phyloP scores from a whole-genome alignment of 352 stramenopile species.

The Peronospora belbahrii region DNA sequence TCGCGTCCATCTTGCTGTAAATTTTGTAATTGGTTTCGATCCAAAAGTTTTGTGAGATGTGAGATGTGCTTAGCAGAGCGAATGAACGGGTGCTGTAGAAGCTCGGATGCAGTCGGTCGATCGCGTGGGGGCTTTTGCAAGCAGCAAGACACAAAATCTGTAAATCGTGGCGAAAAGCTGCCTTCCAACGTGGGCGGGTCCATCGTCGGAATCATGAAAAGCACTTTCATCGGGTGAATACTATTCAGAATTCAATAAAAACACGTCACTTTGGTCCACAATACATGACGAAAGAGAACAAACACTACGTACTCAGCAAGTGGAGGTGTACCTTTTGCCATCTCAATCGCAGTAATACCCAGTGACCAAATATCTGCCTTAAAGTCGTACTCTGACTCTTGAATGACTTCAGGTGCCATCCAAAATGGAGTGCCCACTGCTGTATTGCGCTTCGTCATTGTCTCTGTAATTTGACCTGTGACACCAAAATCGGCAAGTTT shows the following conservation, averaged over 20 bases:
- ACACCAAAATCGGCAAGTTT: slow-evolving; percentile 85
- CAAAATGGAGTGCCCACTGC: slow-evolving; percentile 97
- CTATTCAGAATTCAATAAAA: slow-evolving; percentile 38
- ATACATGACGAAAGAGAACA: not conserved
- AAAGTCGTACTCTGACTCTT: slow-evolving; percentile 91
- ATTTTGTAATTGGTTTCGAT: slow-evolving; percentile 32
- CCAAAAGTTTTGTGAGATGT: slow-evolving; percentile 62
- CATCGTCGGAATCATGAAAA: slow-evolving; percentile 98
- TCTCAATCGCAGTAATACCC: slow-evolving; percentile 98
- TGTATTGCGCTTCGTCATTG: slow-evolving; percentile 95
- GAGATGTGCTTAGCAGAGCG: slow-evolving; percentile 56
- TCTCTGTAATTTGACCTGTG: slow-evolving; percentile 93
- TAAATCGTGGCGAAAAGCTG: slow-evolving; percentile 63
- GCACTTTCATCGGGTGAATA: slow-evolving; percentile 96
- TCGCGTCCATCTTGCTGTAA: slow-evolving; percentile 13
- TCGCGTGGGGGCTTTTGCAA: slow-evolving; percentile 84
- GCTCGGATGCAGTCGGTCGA: slow-evolving; percentile 71
- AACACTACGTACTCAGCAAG: slow-evolving; percentile 67
- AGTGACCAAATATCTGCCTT: slow-evolving; percentile 98
- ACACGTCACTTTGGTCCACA: not conserved
- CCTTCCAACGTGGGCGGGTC: slow-evolving; percentile 80
- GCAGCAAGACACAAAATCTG: slow-evolving; percentile 87
- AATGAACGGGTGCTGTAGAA: slow-evolving; percentile 86
- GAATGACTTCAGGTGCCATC: slow-evolving; percentile 91
- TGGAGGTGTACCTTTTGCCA: slow-evolving; percentile 94